Evolutionary conservation across 2,329 filamentous ascomycete species (phyloP), one percentile per base, ranked within the genome.

Genomic region (Didymella arachidicola): DNA sequence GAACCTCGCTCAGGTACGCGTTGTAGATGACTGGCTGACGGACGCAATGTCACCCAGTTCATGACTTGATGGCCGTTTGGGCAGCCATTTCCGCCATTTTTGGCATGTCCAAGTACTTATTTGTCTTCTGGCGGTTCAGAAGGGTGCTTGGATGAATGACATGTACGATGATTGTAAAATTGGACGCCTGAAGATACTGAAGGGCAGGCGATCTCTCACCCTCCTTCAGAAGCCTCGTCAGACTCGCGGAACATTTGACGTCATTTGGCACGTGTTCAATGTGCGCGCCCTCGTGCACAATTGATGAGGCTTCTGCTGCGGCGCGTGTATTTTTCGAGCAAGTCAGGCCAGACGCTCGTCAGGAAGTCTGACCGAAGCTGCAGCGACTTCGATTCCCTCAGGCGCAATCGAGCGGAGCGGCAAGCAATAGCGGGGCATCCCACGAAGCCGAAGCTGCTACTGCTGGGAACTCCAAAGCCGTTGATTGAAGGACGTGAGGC

Each of bases 401-500:
- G 29, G 44, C 32, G 32, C 14, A 25, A 22, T 29, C 38, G 29
- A 49, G 43, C 26, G 36, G 18, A 44, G 49, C 41, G 22, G 10
- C 27, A 36, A 22, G 10, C 25, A 11, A 42, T 19, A 32, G 43
- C 44, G 49, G 44, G 55, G 44, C 30, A 34, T 25, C 6, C 2
- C 26, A 43, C 25, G 8, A 5, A 34, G 25, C 10, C n/a, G 25
- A n/a, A 45, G 39, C 30, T 29, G 48, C 54, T 48, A 43, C 48
- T 48, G 43, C 43, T 53, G 30, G 11, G 55, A 53, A 58, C 44
- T 26, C 7, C 16, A 53, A 22, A 26, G 38, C 43, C 30, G 38
- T 58, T 59, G 56, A 59, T 59, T 45, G 56, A 59, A 39, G 56
- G 56, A 41, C 32, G 49, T 38, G 56, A 59, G 46, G 56, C 50